Evolutionary conservation across 2,329 filamentous ascomycete genomes (phyloP).

Genomic region (Pseudogymnoascus sp.): DNA sequence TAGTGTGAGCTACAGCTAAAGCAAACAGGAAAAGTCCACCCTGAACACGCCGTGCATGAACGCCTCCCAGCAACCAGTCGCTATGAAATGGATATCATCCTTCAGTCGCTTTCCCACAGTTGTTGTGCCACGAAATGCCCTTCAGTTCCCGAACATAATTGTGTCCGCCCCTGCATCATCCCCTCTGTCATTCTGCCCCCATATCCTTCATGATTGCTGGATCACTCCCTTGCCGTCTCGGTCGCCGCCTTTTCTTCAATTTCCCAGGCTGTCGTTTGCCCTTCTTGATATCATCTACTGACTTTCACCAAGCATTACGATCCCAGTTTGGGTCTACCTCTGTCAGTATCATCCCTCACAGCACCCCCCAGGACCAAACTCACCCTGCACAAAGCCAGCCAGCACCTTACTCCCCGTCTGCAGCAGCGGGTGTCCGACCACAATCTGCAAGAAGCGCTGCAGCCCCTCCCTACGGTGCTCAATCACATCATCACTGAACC

Average conservation of each 20-base stretch:
- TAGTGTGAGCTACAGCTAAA: background rate
- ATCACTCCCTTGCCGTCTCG: background rate
- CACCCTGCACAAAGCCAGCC: slow-evolving; percentile 93
- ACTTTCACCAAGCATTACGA: slow-evolving; percentile 70
- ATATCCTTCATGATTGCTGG: background rate
- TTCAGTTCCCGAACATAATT: background rate
- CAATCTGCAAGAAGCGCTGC: slow-evolving; percentile 94
- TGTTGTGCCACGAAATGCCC: slow-evolving; percentile 1
- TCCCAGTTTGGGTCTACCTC: slow-evolving; percentile 75
- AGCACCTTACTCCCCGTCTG: slow-evolving; percentile 97
- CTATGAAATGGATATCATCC: slow-evolving; percentile 7
- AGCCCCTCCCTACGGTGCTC: slow-evolving; percentile 85
- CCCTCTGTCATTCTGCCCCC: background rate
- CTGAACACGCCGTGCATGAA: background rate
- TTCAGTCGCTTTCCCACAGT: slow-evolving; percentile 7
- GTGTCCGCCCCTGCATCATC: background rate
- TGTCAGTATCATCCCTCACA: background rate
- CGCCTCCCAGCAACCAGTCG: slow-evolving; percentile 6
- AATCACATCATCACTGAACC: slow-evolving; percentile 97
- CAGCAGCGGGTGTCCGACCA: slow-evolving; percentile 89
- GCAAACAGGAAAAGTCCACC: background rate
- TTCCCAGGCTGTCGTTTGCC: slow-evolving; percentile 32
- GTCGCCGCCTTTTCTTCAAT: slow-evolving; percentile 35
- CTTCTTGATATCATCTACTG: slow-evolving; percentile 10
- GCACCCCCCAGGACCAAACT: slow-evolving; percentile 24